Evolutionary conservation across 768 basidiomycete genomes (phyloP).

Genomic region (Amanita inopinata): DNA sequence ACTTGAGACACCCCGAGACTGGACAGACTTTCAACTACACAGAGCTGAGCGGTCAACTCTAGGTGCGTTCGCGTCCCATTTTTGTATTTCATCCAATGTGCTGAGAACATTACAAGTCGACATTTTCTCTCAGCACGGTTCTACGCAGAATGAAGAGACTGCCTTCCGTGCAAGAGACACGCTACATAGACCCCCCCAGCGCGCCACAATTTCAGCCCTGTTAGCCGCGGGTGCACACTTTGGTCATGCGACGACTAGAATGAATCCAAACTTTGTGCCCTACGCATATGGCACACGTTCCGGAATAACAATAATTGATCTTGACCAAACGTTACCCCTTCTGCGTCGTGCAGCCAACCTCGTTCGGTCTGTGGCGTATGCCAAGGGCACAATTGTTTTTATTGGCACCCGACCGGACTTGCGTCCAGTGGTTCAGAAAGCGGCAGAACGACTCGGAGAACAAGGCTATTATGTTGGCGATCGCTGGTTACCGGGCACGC

Average conservation of each 20-base stretch:
- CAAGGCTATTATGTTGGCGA: conserved; percentile 83
- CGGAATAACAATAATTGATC: conserved; percentile 86
- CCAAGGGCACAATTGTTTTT: conserved; percentile 81
- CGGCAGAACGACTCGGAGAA: conserved; percentile 66
- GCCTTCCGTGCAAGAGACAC: conserved; percentile 66
- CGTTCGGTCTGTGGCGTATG: conserved; percentile 69
- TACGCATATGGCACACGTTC: conserved; percentile 90
- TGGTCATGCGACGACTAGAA: conserved; percentile 75
- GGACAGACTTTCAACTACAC: conserved; percentile 51
- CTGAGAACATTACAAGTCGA: conserved; percentile 36
- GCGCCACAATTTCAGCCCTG: conserved; percentile 80
- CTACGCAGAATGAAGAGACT: conserved; percentile 57
- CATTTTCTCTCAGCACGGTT: conserved; percentile 63
- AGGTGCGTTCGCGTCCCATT: conserved; percentile 26
- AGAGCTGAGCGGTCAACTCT: conserved; percentile 47
- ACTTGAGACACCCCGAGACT: conserved; percentile 47
- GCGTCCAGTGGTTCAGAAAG: conserved; percentile 62
- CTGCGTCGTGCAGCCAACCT: conserved; percentile 86
- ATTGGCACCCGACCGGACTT: conserved; percentile 83
- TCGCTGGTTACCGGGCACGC: conserved; percentile 90
- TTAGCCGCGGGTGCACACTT: conserved; percentile 91
- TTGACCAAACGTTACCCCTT: conserved; percentile 88
- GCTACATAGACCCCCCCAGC: conserved; percentile 55
- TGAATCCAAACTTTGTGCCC: conserved; percentile 85
- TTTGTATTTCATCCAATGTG: conserved; percentile 7